Evolutionary conservation across 352 stramenopile species (phyloP), one percentile per base, ranked within the genome.

Genomic region (Globisporangium rhizosaccharum): DNA sequence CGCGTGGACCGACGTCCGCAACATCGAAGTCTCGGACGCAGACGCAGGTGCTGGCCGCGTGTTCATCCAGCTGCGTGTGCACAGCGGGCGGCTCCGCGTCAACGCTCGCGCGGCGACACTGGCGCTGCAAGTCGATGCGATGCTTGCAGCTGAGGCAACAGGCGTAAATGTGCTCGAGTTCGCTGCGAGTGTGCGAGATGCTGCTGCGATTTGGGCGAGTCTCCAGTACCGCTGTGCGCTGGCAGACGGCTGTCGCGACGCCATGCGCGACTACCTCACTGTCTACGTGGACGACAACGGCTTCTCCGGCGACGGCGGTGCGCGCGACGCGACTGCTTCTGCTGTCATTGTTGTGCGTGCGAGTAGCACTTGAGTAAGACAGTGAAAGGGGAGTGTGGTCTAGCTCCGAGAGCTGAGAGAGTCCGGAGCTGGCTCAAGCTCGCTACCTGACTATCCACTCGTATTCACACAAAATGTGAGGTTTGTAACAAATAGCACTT

Each of bases 251-350:
- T 86, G 73, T 30, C 60, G 51, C 4, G 70, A 66, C 42, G 62
- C 61, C 10, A 56, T 51, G 25, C 49, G 28, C 30, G 75, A 87
- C 56, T 68, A 66, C 39, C 30, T 89, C n/a, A 67, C 56, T 33
- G 25, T 86, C 25, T 61, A 74, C 37, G 75, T 86, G 30, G 75
- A 86, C 54, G 75, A 87, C 62, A 87, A 87, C 53, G 75, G 75
- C 0, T 82, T 77, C 59, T 77, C 66, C 9, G 75, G 77, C 12
- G 57, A 57, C 17, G 62, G 59, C 18, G 72, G 77, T 2, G 56
- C 73, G 33, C 68, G 75, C 25, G 59, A 70, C 12, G 33, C 66
- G 23, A 72, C 62, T 9, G 37, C 51, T 9, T 57, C 56, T 10
- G 57, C 61, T 3, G 18, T 49, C 10, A 62, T 71, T 25, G 26